phyloP scores from a whole-genome alignment of 768 basidiomycete species.

The Royoungia palumana region DNA sequence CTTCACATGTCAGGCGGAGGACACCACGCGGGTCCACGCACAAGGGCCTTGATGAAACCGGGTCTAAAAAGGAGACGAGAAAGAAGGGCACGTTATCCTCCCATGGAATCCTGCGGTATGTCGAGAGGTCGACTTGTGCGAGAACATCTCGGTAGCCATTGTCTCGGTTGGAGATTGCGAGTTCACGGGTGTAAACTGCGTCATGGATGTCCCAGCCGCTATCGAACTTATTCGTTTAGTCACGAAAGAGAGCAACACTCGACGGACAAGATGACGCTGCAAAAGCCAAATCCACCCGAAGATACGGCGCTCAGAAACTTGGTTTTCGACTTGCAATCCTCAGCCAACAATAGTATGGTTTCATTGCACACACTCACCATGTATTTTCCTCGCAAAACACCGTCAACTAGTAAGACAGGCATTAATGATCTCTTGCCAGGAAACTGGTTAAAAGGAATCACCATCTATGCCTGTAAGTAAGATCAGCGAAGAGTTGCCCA shows the following conservation, averaged over 20 bases:
- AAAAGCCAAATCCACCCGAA: conserved; percentile 87
- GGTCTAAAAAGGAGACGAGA: conserved; percentile 86
- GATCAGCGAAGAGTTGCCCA: conserved; percentile 1
- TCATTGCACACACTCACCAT: conserved; percentile 51
- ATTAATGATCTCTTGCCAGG: conserved; percentile 7
- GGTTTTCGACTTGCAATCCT: conserved; percentile 63
- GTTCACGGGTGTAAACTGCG: conserved; percentile 74
- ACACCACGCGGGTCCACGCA: conserved; percentile 85
- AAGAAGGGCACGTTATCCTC: conserved; percentile 92
- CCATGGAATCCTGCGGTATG: conserved; percentile 88
- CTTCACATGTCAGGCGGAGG: conserved; percentile 55
- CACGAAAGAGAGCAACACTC: background rate
- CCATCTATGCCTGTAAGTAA: conserved; percentile 59
- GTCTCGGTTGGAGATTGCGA: conserved; percentile 83
- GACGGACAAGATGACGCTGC: conserved; percentile 85
- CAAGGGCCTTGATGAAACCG: conserved; percentile 74
- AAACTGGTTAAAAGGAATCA: conserved; percentile 30
- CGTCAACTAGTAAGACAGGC: conserved; percentile 62
- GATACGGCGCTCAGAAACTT: conserved; percentile 85
- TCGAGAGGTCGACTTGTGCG: conserved; percentile 82
- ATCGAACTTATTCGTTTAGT: conserved; percentile 2
- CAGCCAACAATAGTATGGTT: conserved; percentile 4
- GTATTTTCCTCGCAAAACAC: conserved; percentile 91
- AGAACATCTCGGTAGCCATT: conserved; percentile 92
- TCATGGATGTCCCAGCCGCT: conserved; percentile 96